Base-by-base conservation (phyloP, 1,284 basidiomycete species). In the Pyrrhoderma lamaoense region DNA sequence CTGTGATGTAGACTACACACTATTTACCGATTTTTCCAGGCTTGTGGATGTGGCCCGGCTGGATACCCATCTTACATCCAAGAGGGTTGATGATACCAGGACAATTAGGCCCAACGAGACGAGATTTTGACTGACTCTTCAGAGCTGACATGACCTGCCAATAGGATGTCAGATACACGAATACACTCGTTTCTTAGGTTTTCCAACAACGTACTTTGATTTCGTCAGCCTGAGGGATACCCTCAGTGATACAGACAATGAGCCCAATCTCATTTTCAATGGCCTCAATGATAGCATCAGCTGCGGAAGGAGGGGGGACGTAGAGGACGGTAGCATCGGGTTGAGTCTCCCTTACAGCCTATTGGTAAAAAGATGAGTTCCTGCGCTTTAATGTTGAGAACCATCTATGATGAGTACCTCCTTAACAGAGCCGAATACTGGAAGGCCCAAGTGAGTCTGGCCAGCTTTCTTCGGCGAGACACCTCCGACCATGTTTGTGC, bases 11-110 rank as follows among this genome's bases (percentile, higher is more conserved):
- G 22, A 3, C 27, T 16, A 11, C 39, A 36, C 34, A n/a, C 35
- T 11, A 65, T 76, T 34, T 58, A 86, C 93, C 93, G 60, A 96
- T 93, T 60, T 88, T 93, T 52, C 95, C 95, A 51, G 95, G 92
- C 58, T 72, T 90, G 75, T 98, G 95, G 61, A 99, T 95, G 66
- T 96, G 93, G 38, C 94, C 95, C 22, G 96, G 96, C 74, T 98
- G 95, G 67, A 99, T 99, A 56, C 96, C 96, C 83, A 99, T 98
- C 77, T 99, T 99, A 77, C 96, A 99, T 14, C 95, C 95, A 52
- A 89, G 78, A 23, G 93, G 92, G 65, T 94, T 93, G 65, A 99
- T 98, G 63, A 99, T 85, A 67, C 96, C 96, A 3, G 96, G 96
- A 72, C 96, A 99, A 71, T 99, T 99, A 42, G 93, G 93, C 27